These are phyloP conservation scores for Volvox carteri DNA, from an alignment of 163 green algal species.

Conservation along the genomic window DNA sequence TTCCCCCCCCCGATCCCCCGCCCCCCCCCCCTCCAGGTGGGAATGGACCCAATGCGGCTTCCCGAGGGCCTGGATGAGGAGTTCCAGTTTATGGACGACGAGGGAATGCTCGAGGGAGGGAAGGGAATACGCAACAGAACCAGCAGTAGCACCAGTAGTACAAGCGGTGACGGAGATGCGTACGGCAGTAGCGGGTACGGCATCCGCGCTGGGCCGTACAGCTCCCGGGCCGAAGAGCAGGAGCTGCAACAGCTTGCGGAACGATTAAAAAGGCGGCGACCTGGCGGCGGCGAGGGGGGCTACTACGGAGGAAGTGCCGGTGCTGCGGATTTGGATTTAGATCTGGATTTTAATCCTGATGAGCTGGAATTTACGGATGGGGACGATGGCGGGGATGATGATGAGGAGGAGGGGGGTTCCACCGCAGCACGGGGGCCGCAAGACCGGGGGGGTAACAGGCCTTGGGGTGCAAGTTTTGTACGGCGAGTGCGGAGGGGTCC, in stretches of 20 bases:
- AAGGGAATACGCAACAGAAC: conserved; percentile 25
- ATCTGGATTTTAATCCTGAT: conserved; percentile 32
- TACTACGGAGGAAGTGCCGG: not conserved
- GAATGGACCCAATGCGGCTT: conserved; percentile 79
- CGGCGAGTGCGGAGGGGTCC: not conserved
- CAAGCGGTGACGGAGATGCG: too few relatives aligned
- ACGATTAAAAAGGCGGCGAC: not conserved
- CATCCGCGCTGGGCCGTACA: not conserved
- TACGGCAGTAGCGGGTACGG: conserved; percentile 25
- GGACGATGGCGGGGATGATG: not conserved
- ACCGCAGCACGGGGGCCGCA: not conserved
- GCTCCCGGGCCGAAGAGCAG: not conserved
- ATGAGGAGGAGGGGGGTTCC: not conserved
- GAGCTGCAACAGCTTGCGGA: conserved; percentile 36
- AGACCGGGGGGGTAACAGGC: not conserved
- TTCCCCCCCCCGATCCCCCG: not conserved
- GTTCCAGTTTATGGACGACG: conserved; percentile 70
- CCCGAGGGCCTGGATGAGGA: conserved; percentile 72
- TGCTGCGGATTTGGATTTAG: conserved; percentile 12
- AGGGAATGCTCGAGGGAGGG: conserved; percentile 50
- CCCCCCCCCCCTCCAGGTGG: conserved; percentile 54
- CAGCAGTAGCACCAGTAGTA: conserved; percentile 26
- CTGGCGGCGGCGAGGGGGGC: not conserved
- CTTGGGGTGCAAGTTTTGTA: conserved; percentile 36
- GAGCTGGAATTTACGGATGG: conserved; percentile 38